Evolutionary conservation across 192 early-diverging fungal genomes (phyloP), one percentile per base, ranked within the genome.

Genomic region (Backusella parvicylindrica): DNA sequence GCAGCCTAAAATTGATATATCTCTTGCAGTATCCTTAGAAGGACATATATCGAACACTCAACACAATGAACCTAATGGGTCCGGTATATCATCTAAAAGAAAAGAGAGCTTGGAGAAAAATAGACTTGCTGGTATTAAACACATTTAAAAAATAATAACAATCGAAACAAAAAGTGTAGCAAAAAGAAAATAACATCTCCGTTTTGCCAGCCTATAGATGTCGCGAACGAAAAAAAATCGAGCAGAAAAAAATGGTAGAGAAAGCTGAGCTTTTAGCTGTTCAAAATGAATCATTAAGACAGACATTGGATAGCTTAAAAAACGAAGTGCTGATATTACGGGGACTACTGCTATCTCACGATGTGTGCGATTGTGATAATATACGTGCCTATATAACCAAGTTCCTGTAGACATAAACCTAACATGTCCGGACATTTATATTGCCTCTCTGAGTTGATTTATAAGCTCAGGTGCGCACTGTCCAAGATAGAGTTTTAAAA

Each of bases 241-340:
- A 70, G 12, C 68, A 70, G 23, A 35, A 70, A 47, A 35, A 70
- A 30, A 47, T 70, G 68, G 13, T 70, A 47, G 68, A 70, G 3
- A 35, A 21, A 70, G 68, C 68, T 12, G 68, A 70, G 7, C 5
- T 47, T 23, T 30, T 70, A 15, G 30, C 68, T 18, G 3, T 47
- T 31, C 40, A 47, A 47, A 79, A 79, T 31, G 73, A 79, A 41
- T 49, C 32, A 36, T 31, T 79, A 13, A 41, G 13, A 26, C 9
- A 31, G 8, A 50, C 70, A 21, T 68, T 79, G 16, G 38, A 36
- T 5, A 43, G 64, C 6, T 35, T 79, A 15, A 70, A 74, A 28
- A 53, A 74, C 68, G 72, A 79, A 70, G 67, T 73, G 15, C 35
- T 79, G 15, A 35, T 60, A 37, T 18, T 79, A 28, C 67, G 68